These are phyloP conservation scores for Phalaenopsis aphrodite DNA, from an alignment of 106 monocot genomes.

Conservation along the genomic window DNA sequence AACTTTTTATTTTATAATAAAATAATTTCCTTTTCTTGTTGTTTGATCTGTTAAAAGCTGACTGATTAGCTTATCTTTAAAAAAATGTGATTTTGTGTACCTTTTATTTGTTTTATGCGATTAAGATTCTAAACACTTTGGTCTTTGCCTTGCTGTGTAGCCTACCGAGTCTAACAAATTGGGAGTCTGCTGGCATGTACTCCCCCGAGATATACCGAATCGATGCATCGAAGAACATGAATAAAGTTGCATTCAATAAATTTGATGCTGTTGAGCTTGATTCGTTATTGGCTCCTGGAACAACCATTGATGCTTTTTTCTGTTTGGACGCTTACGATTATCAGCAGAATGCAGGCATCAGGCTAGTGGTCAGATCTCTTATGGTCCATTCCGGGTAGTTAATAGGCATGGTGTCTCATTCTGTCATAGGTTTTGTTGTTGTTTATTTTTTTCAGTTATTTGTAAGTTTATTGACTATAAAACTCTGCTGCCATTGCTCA, in stretches of 20 bases:
- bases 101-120: not conserved
- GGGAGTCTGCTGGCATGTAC: slow-evolving; percentile 26
- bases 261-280: slow-evolving; percentile 46
- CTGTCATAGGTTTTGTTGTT: not conserved
- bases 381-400: slow-evolving; percentile 38
- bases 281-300: slow-evolving; percentile 49
- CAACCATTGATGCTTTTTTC: slow-evolving; percentile 60
- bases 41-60: not conserved
- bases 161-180: slow-evolving; percentile 46
- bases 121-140: not conserved
- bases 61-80: not conserved
- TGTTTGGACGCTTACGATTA: slow-evolving; percentile 55
- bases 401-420: not conserved
- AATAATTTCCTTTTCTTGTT: not conserved
- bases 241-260: slow-evolving; percentile 43
- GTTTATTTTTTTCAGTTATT: not conserved
- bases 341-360: slow-evolving; percentile 65
- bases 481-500: not conserved
- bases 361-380: slow-evolving; percentile 65
- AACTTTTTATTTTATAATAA: not conserved
- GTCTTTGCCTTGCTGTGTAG: slow-evolving; percentile 27
- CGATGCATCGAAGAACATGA: slow-evolving; percentile 44
- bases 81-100: not conserved
- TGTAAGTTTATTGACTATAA: not conserved
- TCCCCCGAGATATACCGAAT: slow-evolving; percentile 62